Evolutionary conservation across 2,329 filamentous ascomycete genomes (phyloP), one percentile per base, ranked within the genome.

Genomic region (Trichoderma harzianum): DNA sequence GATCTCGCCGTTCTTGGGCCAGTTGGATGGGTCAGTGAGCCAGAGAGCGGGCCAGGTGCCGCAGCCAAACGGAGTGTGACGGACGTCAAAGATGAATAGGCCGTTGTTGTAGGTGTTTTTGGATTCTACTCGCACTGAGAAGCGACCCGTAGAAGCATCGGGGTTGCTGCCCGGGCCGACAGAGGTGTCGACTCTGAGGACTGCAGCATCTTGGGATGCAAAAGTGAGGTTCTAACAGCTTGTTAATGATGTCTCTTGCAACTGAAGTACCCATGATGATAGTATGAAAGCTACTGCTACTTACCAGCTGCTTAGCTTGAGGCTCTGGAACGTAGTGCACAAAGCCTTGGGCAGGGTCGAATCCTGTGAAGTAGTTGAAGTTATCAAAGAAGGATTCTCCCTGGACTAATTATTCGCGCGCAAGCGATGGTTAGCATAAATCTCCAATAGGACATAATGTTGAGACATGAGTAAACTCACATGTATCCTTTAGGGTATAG

Each of bases 41-140:
- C 91, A 92, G 12, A 93, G 84, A 0, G 91, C 86, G 2, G 89
- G 88, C 90, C 88, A 92, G 26, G 86, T 89, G 4, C 85, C 89
- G 76, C 90, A 92, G 55, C 89, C 90, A 75, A 84, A 87, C 0
- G 90, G 90, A 0, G 87, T 87, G 79, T 91, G 90, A 73, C 86
- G 84, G 74, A 92, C 83, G 76, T 92, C 89, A 76, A 92, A 92
- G 76, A 92, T 82, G 80, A 91, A 92, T n/a, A 92, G 86, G 0
- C 90, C 90, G n/a, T 78, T 80, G 76, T 89, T 79, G 79, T 91
- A 92, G 58, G 86, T 86, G 58, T 79, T 82, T 76, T 88, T 90
- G 43, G 89, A 91, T 73, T 88, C 84, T 70, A 91, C 81, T 16
- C 90, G 88, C 16, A 91, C 89, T 0, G 89, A 91, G 79, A 88